phyloP scores from a whole-genome alignment of 2,329 filamentous ascomycete species.

The Trichoderma afroharzianum region DNA sequence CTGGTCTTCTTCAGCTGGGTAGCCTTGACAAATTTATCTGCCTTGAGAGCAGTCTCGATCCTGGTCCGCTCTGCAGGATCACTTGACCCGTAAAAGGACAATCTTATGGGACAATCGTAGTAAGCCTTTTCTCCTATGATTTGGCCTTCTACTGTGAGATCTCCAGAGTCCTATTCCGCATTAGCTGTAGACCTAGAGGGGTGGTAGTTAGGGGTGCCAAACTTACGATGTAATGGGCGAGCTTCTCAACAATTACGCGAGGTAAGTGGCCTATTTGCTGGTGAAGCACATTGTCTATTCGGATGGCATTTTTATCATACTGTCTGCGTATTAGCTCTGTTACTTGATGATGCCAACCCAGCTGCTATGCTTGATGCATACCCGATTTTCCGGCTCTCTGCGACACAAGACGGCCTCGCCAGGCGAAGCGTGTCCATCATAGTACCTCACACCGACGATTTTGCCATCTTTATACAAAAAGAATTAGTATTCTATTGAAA shows the following conservation, averaged over 20 bases:
- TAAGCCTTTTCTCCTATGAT: conserved; percentile 62
- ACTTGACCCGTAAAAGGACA: conserved; percentile 67
- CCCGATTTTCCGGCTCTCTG: conserved; percentile 63
- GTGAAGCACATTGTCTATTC: conserved; percentile 71
- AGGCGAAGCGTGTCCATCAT: conserved; percentile 57
- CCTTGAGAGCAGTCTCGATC: conserved; percentile 61
- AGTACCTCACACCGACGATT: conserved; percentile 55
- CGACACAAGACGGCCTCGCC: conserved; percentile 61
- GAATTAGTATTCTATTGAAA: background rate
- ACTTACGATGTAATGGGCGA: conserved; percentile 67
- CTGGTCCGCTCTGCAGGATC: conserved; percentile 48
- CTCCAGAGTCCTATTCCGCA: conserved; percentile 46
- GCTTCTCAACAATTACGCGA: conserved; percentile 60
- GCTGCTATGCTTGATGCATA: conserved; percentile 23
- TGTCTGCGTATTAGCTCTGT: conserved; percentile 18
- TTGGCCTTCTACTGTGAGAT: conserved; percentile 63
- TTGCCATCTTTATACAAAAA: conserved; percentile 38
- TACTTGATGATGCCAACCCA: background rate
- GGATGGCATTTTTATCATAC: conserved; percentile 74
- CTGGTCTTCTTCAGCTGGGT: conserved; percentile 54
- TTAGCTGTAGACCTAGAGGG: background rate
- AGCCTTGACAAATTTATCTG: conserved; percentile 59
- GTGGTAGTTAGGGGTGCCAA: background rate
- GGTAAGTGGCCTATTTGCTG: conserved; percentile 78
- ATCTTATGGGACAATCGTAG: conserved; percentile 69